Conservation (phyloP, 179 eudicot genomes). For the Pouteria campechiana region DNA sequence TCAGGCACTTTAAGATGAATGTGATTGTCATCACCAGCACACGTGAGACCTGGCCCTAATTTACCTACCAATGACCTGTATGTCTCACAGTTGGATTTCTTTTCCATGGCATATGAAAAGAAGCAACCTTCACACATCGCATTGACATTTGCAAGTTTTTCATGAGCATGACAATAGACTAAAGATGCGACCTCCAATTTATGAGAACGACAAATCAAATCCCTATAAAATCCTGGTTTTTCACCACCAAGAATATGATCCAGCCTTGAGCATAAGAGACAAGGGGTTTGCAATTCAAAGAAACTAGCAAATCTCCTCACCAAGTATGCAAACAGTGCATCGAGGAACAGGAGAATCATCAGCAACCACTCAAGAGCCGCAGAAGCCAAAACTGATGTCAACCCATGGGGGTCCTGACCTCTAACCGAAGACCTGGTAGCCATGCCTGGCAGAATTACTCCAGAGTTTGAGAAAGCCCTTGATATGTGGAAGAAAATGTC, state of each 20-base stretch:
- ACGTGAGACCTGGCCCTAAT: constrained; percentile 42
- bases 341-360: constrained; percentile 50
- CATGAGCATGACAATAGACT: constrained; percentile 55
- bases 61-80: constrained; percentile 71
- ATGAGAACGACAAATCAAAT: constrained; percentile 69
- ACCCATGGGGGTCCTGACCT: too few species aligned
- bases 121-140: constrained; percentile 80
- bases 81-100: constrained; percentile 69
- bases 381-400: constrained; percentile 45
- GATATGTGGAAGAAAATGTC: too few species aligned
- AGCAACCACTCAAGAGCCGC: constrained; percentile 79
- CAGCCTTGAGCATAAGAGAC: constrained; percentile 83
- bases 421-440: too few species aligned
- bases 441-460: too few species aligned
- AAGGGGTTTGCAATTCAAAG: constrained; percentile 61
- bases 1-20: too few species aligned
- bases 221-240: constrained; percentile 49
- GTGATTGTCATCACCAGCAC: too few species aligned
- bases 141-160: constrained; percentile 72
- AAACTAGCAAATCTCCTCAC: constrained; percentile 67
- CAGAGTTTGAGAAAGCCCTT: too few species aligned
- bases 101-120: constrained; percentile 69
- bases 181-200: constrained; percentile 66
- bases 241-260: constrained; percentile 62
- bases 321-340: constrained; percentile 60